Base-by-base conservation (phyloP, 352 stramenopile genomes). In the Globisporangium recalcitrans region DNA sequence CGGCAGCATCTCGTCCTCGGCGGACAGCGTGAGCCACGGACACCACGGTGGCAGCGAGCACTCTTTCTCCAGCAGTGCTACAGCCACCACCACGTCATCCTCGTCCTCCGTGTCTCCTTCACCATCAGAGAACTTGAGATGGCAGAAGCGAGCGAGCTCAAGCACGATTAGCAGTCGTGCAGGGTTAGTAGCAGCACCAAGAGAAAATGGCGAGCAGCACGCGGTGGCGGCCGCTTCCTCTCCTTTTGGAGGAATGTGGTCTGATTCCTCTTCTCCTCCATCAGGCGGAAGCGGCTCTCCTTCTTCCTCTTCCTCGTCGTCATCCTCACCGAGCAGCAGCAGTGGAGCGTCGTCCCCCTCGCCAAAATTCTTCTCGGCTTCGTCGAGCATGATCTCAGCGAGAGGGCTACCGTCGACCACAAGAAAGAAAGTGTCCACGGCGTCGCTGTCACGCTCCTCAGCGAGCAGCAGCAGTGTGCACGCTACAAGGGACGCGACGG, bases 1-100 rank as follows among this genome's bases (percentile, higher is more conserved):
- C 57, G 82, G 82, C 59, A 83, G 64, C 40, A 71, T 86, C 52
- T 80, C 76, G 53, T 88, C 78, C 3, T 87, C 78, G 4, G 86
- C 78, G 14, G 66, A 76, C 36, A 58, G 48, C 26, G 47, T 58
- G 47, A 13, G 40, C 63, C 65, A 34, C 53, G 67, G 19, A 59
- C 69, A 32, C 22, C 44, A 40, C 19, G 22, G 61, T 16, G 26
- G 29, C 27, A 32, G 40, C 42, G 62, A 60, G 36, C 31, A 70
- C 54, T 32, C 44, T 19, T 71, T 75, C 47, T 71, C 55, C 58
- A 78, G 61, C 68, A 65, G 60, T 69, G 70, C 58, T 48, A 32
- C 14, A 16, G 16, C 47, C 13, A n/a, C 27, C 26, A 22, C 26
- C 26, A 29, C 54, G 0, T 13, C 26, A n/a, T 60, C 54, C 10